Evolutionary conservation across 116 monocot species (phyloP).

Genomic region (Dioscorea cayenensis): DNA sequence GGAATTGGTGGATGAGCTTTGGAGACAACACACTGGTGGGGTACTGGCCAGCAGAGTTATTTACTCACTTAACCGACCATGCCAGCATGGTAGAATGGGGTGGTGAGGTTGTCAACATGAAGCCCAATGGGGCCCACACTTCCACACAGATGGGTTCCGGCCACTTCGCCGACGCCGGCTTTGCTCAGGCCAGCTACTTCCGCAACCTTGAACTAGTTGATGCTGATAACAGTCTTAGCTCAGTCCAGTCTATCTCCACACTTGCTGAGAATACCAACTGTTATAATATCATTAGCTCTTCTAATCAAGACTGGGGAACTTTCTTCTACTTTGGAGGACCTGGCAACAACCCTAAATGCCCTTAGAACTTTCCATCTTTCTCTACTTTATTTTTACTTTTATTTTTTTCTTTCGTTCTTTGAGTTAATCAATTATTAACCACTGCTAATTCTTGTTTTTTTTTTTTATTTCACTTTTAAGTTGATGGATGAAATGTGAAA

Average conservation of each 20-base stretch:
- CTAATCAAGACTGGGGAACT: conserved; percentile 66
- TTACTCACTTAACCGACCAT: conserved; percentile 84
- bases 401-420: too few relatives aligned
- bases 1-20: conserved; percentile 98
- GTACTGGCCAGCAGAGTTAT: conserved; percentile 99
- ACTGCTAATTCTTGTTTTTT: too few relatives aligned
- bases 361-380: conserved; percentile 9
- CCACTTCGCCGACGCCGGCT: conserved; percentile 73
- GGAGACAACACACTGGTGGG: conserved; percentile 72
- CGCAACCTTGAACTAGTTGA: conserved; percentile 89
- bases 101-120: conserved; percentile 86
- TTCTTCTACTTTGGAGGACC: conserved; percentile 96
- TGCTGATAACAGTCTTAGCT: conserved; percentile 71
- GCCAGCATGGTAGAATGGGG: conserved; percentile 99
- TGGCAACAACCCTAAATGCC: conserved; percentile 66
- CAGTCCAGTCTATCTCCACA: conserved; percentile 44
- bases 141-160: conserved; percentile 96
- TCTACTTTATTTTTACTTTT: too few relatives aligned
- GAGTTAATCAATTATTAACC: too few relatives aligned
- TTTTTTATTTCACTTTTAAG: too few relatives aligned
- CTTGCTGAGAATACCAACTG: conserved; percentile 81
- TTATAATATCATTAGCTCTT: conserved; percentile 75
- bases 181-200: conserved; percentile 77
- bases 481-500: too few relatives aligned
- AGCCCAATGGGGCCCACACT: conserved; percentile 65